These are phyloP conservation scores for Epichloe brachyelytri DNA, from an alignment of 2,329 filamentous ascomycete species.

Conservation along the genomic window DNA sequence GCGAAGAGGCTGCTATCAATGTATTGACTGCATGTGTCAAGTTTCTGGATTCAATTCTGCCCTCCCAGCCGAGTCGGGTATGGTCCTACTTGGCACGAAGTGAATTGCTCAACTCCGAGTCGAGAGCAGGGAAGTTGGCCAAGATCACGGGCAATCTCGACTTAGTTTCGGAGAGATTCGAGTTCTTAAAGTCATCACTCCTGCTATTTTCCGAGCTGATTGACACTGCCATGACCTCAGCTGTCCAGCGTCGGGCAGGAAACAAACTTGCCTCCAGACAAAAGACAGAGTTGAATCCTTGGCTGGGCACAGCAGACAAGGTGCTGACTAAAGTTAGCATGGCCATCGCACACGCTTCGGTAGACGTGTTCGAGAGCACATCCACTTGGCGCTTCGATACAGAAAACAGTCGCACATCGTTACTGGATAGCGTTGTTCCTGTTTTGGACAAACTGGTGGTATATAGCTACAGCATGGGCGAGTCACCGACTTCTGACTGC, in stretches of 20 bases:
- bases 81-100: conserved; percentile 85
- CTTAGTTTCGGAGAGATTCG: conserved; percentile 60
- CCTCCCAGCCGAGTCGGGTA: conserved; percentile 66
- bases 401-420: conserved; percentile 51
- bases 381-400: conserved; percentile 72
- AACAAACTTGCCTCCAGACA: conserved; percentile 35
- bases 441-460: conserved; percentile 60
- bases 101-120: conserved; percentile 63
- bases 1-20: conserved; percentile 52
- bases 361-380: conserved; percentile 78
- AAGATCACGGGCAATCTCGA: conserved; percentile 74
- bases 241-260: conserved; percentile 50
- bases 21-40: conserved; percentile 60
- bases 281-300: conserved; percentile 37
- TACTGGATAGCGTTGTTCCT: conserved; percentile 55
- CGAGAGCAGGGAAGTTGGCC: conserved; percentile 62
- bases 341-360: conserved; percentile 59
- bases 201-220: conserved; percentile 63
- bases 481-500: conserved; percentile 31
- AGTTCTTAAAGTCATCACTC: conserved; percentile 62
- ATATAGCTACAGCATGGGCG: conserved; percentile 64
- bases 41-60: conserved; percentile 62
- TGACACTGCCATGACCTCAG: conserved; percentile 58
- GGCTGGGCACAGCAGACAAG: conserved; percentile 66
- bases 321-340: conserved; percentile 58